phyloP scores from a whole-genome alignment of 2,329 filamentous ascomycete genomes.

The Xylaria polymorpha region DNA sequence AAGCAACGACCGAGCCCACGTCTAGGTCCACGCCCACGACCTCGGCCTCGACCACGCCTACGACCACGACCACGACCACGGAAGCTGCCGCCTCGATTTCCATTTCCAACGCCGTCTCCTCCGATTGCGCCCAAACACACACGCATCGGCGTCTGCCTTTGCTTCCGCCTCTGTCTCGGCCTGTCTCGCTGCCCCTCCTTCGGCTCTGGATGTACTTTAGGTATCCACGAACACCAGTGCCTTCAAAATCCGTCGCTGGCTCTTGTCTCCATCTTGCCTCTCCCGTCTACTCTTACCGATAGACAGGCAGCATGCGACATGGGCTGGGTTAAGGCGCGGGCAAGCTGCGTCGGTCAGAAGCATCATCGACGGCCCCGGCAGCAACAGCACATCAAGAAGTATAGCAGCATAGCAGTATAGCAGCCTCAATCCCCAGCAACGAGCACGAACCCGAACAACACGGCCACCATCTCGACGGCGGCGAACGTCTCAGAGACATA shows the following conservation, averaged over 20 bases:
- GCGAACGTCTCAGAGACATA: neutral
- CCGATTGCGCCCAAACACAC: constrained; percentile 2
- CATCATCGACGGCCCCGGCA: constrained; percentile 43
- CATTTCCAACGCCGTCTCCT: constrained; percentile 7
- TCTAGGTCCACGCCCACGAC: neutral
- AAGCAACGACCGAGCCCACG: neutral
- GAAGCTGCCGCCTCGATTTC: constrained; percentile 9
- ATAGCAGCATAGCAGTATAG: constrained; percentile 7
- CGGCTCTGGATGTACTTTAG: neutral
- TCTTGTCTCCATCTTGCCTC: constrained; percentile 23
- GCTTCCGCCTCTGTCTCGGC: neutral
- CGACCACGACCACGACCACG: constrained; percentile 1
- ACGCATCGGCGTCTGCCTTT: neutral
- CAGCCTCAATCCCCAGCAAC: constrained; percentile 2
- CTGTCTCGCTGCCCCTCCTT: constrained; percentile 8
- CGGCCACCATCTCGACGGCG: constrained; percentile 6
- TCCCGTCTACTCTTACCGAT: constrained; percentile 6
- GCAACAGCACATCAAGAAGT: constrained; percentile 32
- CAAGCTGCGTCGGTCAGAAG: constrained; percentile 48
- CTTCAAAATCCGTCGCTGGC: neutral
- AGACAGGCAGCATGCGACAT: constrained; percentile 41
- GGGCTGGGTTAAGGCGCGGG: constrained; percentile 46
- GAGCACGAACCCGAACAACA: constrained; percentile 7
- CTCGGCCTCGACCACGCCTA: neutral
- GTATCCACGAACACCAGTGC: neutral